These are phyloP conservation scores for Globisporangium nunn DNA, from an alignment of 352 stramenopile genomes.

Conservation along the genomic window DNA sequence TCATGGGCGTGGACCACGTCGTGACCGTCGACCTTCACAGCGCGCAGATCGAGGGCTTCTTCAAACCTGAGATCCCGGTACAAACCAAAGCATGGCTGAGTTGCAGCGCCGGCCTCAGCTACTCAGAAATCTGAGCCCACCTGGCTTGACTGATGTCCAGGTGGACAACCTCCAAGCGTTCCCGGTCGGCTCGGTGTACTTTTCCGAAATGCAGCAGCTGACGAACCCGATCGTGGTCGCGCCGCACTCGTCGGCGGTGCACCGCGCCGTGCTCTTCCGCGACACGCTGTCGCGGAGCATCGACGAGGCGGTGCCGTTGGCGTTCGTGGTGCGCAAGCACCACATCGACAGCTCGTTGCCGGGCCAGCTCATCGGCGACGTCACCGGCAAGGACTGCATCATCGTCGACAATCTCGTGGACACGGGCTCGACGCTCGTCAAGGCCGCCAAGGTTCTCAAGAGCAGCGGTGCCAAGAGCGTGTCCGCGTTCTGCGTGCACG, in stretches of 20 bases:
- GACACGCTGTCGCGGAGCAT: slow-evolving; percentile 75
- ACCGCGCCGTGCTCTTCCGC: slow-evolving; percentile 71
- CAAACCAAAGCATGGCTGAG: neutral
- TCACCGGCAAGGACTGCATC: slow-evolving; percentile 79
- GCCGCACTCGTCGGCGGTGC: slow-evolving; percentile 74
- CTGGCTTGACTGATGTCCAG: slow-evolving; percentile 9
- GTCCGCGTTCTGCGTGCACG: slow-evolving; percentile 78
- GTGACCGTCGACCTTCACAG: slow-evolving; percentile 87
- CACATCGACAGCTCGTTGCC: slow-evolving; percentile 58
- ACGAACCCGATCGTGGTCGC: slow-evolving; percentile 70
- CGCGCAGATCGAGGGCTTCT: slow-evolving; percentile 85
- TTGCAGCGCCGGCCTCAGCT: no score
- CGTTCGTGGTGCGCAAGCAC: slow-evolving; percentile 83
- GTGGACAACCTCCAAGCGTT: slow-evolving; percentile 84
- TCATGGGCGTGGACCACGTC: slow-evolving; percentile 87
- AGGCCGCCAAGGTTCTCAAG: slow-evolving; percentile 81
- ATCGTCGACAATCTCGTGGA: slow-evolving; percentile 85
- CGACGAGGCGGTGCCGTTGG: slow-evolving; percentile 70
- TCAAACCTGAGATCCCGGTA: slow-evolving; percentile 79
- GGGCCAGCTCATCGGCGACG: slow-evolving; percentile 73
- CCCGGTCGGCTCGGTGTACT: slow-evolving; percentile 81
- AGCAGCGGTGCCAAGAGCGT: slow-evolving; percentile 67
- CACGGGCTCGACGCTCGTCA: slow-evolving; percentile 76
- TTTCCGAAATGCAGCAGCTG: slow-evolving; percentile 66
- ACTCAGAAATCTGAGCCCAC: no score